Evolutionary conservation across 768 basidiomycete genomes (phyloP), one percentile per base, ranked within the genome.

Genomic region (Clavulina sp.): DNA sequence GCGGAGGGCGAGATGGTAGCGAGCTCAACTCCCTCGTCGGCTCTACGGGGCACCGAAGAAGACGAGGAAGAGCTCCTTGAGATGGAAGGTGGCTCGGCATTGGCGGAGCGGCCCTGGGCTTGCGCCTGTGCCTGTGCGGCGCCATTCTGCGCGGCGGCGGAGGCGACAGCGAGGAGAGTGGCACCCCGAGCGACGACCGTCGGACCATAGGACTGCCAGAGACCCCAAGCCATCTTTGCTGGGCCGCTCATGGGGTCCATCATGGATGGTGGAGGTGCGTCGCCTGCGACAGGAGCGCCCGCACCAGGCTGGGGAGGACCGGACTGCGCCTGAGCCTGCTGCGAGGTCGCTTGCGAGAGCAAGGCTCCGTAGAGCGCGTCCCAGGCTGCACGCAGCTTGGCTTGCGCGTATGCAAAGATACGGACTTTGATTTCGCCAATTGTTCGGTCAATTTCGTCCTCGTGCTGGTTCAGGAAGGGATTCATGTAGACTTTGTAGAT

Each of bases 151-250:
- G 48, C 7, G 28, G 13, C 57, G 19, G 4, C 56, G 46, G 1
- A 32, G n/a, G 18, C 21, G 34, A 29, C 7, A 7, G 24, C 28
- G 29, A 49, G 32, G 31, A 49, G 6, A 7, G 48, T 16, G 7
- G 29, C 28, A 7, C 48, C 48, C 16, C 16, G 31, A 2, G 81
- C 81, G 9, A 87, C 58, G 40, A 87, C 70, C 2, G 71, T 61
- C 0, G 86, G 85, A 1, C 84, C 86, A 55, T 84, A 88, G 1
- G 77, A 74, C n/a, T 70, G 69, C 85, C 85, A 88, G 16, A 89
- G 67, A 0, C 74, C 75, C 21, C 71, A 73, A 2, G 73, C 73
- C 19, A 86, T 68, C 59, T 80, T 77, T 18, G 73, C 70, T 3
- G 84, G 81, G 2, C 80, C 81, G 9, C 74, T 73, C 13, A 72